These are phyloP conservation scores for Aspergillus sp. DNA, from an alignment of 2,329 filamentous ascomycete species.

Conservation along the genomic window DNA sequence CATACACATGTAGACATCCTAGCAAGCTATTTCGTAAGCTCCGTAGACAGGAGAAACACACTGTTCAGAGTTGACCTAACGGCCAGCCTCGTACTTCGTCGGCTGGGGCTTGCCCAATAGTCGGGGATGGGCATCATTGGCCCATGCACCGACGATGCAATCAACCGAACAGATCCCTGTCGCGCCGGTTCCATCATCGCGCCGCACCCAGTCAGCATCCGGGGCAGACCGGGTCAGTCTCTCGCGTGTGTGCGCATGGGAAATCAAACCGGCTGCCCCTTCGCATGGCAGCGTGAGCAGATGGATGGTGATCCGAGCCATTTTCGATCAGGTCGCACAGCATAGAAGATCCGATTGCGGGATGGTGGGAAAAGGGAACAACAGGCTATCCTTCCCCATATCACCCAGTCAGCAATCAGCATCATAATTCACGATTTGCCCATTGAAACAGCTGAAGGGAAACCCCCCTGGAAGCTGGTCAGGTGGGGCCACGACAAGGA, in stretches of 20 bases:
- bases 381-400: neutral
- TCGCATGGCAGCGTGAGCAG: neutral
- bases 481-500: neutral
- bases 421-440: no score
- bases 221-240: neutral
- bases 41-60: no score
- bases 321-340: neutral
- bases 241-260: neutral
- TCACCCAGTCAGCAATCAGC: no score
- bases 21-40: no score
- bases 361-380: no score
- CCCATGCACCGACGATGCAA: neutral
- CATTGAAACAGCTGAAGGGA: no score
- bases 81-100: neutral
- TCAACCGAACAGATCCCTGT: constrained; percentile 6
- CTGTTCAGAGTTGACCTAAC: neutral
- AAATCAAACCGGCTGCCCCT: no score
- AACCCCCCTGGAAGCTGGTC: neutral
- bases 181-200: neutral
- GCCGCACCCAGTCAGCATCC: neutral
- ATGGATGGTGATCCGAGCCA: neutral
- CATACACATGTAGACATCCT: neutral
- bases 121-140: neutral
- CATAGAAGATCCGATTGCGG: neutral
- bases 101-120: neutral